Base-by-base conservation (phyloP, 306 rosid species). In the Vigna mungo region DNA sequence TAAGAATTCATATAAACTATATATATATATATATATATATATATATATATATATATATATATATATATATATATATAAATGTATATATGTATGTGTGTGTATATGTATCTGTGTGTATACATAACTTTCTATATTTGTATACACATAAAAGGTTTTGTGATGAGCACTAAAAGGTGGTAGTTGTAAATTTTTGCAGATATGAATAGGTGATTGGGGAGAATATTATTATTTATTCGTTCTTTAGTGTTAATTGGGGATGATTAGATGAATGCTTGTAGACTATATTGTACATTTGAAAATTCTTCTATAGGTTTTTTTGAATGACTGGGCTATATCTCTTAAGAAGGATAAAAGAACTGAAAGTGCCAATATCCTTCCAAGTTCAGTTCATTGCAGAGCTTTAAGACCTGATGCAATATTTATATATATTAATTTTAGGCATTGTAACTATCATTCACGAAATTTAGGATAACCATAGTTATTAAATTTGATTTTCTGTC, bases 251-350 rank as follows among this genome's bases (percentile, higher is more conserved):
- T 32, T 59, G 25, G 23, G 72, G 49, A 34, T 62, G 48, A 49
- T 64, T 76, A 34, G 71, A 75, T 39, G 61, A 63, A 49, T 76
- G 2, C 51, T 49, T 64, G 17, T 20, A 36, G 51, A 75, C 17
- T 13, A 44, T 21, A 62, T 59, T 75, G 32, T 6, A 18, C 25
- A 41, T 41, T n/a, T 1, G 9, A 56, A 44, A 59, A 39, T 17
- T 55, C 55, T 20, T 48, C 49, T 64, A 12, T 16, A 1, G 13
- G 48, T 13, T 63, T 65, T 65, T 76, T 13, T 65, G 20, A 39
- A 41, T 27, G 70, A 60, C 20, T 25, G 43, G 48, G 61, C 18
- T 39, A 39, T 39, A 39, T 39, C 44, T 46, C 47, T 10, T 43
- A 43, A 13, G 47, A 9, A 23, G 62, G 37, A 11, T 58, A 12